phyloP scores from a whole-genome alignment of 129 eudicot species.

The Deinandra increscens region DNA sequence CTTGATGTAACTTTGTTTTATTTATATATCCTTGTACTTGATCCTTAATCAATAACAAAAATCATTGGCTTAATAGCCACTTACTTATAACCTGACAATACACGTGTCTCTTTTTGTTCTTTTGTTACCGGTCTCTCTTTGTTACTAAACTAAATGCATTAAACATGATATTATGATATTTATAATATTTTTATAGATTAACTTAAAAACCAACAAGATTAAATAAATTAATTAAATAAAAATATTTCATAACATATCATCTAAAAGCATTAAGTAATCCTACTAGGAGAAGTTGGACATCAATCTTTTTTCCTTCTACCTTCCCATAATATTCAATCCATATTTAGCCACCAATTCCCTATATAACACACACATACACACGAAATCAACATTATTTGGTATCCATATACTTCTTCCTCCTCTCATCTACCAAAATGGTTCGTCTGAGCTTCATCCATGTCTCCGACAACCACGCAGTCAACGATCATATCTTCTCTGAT shows the following conservation, averaged over 20 bases:
- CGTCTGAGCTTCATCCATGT: constrained; percentile 33
- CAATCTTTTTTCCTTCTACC: constrained; percentile 23
- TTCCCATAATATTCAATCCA: constrained; percentile 31
- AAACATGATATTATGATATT: too few relatives aligned
- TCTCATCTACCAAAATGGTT: constrained; percentile 46
- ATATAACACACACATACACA: constrained; percentile 16
- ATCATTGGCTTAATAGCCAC: too few relatives aligned
- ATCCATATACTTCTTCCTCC: constrained; percentile 10
- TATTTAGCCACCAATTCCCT: constrained; percentile 30
- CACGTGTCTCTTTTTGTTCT: too few relatives aligned
- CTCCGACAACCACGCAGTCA: constrained; percentile 2
- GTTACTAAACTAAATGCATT: too few relatives aligned
- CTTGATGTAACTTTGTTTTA: too few relatives aligned
- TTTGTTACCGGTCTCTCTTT: too few relatives aligned
- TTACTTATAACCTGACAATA: too few relatives aligned
- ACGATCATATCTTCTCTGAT: constrained; percentile 24
- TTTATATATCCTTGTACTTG: too few relatives aligned
- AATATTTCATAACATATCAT: constrained; percentile 10
- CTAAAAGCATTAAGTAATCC: constrained; percentile 25
- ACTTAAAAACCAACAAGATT: not conserved
- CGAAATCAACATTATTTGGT: constrained; percentile 15
- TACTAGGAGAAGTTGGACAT: constrained; percentile 19
- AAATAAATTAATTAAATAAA: too few relatives aligned
- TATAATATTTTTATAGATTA: not conserved
- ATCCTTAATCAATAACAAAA: too few relatives aligned